Evolutionary conservation across 306 rosid genomes (phyloP), one percentile per base, ranked within the genome.

Genomic region (Ochetophila trinervis): DNA sequence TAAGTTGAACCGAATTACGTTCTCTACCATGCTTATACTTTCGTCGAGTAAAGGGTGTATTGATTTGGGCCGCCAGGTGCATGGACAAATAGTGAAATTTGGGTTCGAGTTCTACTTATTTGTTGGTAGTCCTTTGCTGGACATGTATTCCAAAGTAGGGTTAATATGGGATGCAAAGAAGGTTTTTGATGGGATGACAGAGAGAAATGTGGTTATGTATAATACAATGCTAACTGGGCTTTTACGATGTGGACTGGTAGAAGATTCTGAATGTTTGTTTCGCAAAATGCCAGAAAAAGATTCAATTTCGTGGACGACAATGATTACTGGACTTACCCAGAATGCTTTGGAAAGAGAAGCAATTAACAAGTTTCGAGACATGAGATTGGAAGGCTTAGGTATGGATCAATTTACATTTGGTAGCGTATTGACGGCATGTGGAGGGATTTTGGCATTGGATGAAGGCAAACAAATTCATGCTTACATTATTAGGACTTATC

Each of bases 321-420:
- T 87, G 91, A 84, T 89, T 71, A 72, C 93, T 0, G 98, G 98
- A n/a, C 83, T 79, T 42, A 73, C 83, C 16, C 88, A 79, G 72
- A 92, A 92, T 71, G 89, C 91, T 14, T 69, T 86, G 70, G 62
- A 77, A 7, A 70, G 69, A 71, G 90, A 84, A 58, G 96, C 89
- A 0, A 63, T 89, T 61, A 67, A 74, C 58, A 67, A 64, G 65
- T 79, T 89, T 61, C 75, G 85, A 69, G 84, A 80, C 32, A 92
- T 87, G 98, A 78, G 79, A 66, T 67, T 55, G 52, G 84, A 76
- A 68, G 85, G 80, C 51, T 64, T 85, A 20, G 57, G 70, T 27
- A 85, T 87, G 85, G 96, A 92, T 79, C 98, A 85, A 52, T 89
- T 63, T 64, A 92, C 95, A 8, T 89, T 89, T 82, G 98, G 98